A percentile compares a stretch with the other conserved stretches of the same genome.
These are phyloP conservation scores for Lathyrus sativus DNA, from an alignment of 306 rosid species.

Conservation along the genomic window DNA sequence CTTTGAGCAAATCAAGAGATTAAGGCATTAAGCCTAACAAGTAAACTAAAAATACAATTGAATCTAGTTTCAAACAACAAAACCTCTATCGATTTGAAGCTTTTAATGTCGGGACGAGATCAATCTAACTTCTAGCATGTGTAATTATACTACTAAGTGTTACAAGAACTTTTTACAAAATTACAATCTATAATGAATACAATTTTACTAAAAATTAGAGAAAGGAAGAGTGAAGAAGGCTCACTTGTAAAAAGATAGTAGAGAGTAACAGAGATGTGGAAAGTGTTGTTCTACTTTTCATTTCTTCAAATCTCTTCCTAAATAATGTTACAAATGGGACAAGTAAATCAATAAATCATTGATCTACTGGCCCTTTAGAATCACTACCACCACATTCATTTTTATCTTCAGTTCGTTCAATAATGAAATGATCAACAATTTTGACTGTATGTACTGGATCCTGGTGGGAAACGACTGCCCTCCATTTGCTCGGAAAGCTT, in stretches of 20 bases:
- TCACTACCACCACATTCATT: conserved; percentile 30
- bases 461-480: conserved; percentile 59
- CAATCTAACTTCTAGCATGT: not conserved
- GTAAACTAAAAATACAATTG: not conserved
- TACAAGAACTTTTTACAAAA: conserved; percentile 1
- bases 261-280: conserved; percentile 2
- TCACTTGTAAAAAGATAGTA: not conserved
- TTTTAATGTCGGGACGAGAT: not conserved
- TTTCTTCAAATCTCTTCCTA: conserved; percentile 41
- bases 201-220: not conserved
- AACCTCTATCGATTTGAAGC: not conserved
- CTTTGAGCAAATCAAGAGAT: not conserved
- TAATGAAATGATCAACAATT: conserved; percentile 82
- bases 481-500: conserved; percentile 57
- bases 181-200: conserved; percentile 5
- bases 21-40: not conserved
- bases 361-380: conserved; percentile 52
- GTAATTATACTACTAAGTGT: not conserved
- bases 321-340: conserved; percentile 40
- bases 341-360: conserved; percentile 53
- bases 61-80: not conserved
- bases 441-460: conserved; percentile 84
- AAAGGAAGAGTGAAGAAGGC: not conserved
- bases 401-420: conserved; percentile 51
- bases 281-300: conserved; percentile 16